Evolutionary conservation across 306 rosid species (phyloP).

Genomic region (Leucaena leucocephala): DNA sequence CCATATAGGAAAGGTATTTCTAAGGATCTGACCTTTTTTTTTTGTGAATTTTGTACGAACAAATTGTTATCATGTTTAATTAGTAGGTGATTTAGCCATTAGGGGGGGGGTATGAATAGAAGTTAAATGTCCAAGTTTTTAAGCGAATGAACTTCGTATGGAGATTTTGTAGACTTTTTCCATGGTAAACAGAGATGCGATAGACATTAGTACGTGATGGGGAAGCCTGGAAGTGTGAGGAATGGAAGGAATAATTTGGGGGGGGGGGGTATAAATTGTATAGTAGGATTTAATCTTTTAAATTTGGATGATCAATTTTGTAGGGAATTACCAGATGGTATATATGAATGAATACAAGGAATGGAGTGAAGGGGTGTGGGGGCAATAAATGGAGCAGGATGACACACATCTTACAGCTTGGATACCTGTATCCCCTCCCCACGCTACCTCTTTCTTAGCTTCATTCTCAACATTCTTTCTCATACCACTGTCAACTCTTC

Average conservation of each 20-base stretch:
- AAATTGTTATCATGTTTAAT: not conserved
- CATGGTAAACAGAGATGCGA: too few relatives aligned
- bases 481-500: not conserved
- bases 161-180: too few relatives aligned
- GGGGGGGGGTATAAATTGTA: too few relatives aligned
- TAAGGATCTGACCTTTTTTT: not conserved
- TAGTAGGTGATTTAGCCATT: not conserved
- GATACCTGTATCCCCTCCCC: not conserved
- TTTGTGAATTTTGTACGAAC: not conserved
- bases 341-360: too few relatives aligned
- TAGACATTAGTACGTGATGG: too few relatives aligned
- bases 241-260: too few relatives aligned
- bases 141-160: not conserved
- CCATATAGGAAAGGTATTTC: not conserved
- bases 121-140: not conserved
- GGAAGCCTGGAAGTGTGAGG: too few relatives aligned
- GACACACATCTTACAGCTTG: not conserved
- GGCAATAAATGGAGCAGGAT: not conserved
- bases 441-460: not conserved
- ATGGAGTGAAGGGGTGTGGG: not conserved
- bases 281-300: too few relatives aligned
- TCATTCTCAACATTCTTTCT: not conserved
- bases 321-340: too few relatives aligned
- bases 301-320: too few relatives aligned
- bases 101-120: not conserved